These are phyloP conservation scores for Calcarisporium arbuscula DNA, from an alignment of 2,329 filamentous ascomycete species.

Conservation along the genomic window DNA sequence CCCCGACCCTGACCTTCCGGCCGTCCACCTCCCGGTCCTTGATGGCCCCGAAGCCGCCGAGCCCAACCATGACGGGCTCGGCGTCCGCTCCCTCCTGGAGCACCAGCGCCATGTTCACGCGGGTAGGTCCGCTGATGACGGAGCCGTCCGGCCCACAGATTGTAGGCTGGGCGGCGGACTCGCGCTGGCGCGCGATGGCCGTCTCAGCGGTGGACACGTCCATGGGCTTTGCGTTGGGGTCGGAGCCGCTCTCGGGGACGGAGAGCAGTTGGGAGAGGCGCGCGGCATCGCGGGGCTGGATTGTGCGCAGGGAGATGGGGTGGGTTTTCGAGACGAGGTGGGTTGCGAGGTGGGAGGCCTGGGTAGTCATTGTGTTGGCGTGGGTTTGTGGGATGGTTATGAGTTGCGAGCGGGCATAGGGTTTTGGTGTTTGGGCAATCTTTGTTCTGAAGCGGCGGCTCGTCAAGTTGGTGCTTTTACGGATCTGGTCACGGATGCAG, in stretches of 20 bases:
- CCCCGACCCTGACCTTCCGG: slow-evolving; percentile 14
- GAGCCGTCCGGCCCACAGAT: slow-evolving; percentile 8
- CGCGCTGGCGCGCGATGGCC: slow-evolving; percentile 15
- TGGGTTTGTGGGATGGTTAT: not conserved
- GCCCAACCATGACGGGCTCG: slow-evolving; percentile 14
- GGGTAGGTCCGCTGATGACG: slow-evolving; percentile 15
- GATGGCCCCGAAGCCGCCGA: slow-evolving; percentile 23
- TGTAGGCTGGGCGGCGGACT: slow-evolving; percentile 18
- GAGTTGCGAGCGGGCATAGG: too few species aligned
- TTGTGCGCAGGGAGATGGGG: slow-evolving; percentile 19
- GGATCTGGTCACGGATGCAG: too few species aligned
- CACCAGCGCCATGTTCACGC: slow-evolving; percentile 19
- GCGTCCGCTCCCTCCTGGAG: slow-evolving; percentile 7
- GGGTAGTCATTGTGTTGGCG: slow-evolving; percentile 2
- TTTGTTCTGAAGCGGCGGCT: too few species aligned
- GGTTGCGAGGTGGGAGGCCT: slow-evolving; percentile 17
- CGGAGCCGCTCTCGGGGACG: slow-evolving; percentile 12
- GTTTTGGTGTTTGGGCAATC: too few species aligned
- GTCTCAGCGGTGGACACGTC: slow-evolving; percentile 9
- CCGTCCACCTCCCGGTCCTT: slow-evolving; percentile 15
- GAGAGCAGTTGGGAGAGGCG: slow-evolving; percentile 18
- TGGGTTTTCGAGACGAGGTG: slow-evolving; percentile 14
- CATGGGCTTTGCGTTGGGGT: slow-evolving; percentile 12
- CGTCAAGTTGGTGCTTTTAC: too few species aligned
- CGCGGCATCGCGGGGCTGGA: slow-evolving; percentile 13